Conservation (phyloP, 129 eudicot species). For the Erigeron canadensis region DNA sequence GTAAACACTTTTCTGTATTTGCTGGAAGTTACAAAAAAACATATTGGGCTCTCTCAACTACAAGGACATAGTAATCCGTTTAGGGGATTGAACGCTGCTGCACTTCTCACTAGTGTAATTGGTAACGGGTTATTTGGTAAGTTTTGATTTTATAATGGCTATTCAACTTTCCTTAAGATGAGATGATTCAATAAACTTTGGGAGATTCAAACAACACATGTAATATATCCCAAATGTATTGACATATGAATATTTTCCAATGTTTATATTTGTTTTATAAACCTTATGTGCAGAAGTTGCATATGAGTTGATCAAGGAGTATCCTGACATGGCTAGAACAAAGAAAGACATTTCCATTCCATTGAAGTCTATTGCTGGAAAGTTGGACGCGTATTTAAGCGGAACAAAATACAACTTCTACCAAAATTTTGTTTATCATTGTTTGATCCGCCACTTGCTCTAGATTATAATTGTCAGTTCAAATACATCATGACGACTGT, state of each 20-base stretch:
- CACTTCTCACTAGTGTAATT: background rate
- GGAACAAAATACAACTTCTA: constrained; percentile 17
- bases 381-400: constrained; percentile 25
- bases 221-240: too few relatives aligned
- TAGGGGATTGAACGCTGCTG: background rate
- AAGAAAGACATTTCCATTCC: constrained; percentile 3
- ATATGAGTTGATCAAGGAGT: constrained; percentile 17
- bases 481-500: too few relatives aligned
- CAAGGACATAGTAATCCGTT: background rate
- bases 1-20: background rate
- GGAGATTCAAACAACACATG: too few relatives aligned
- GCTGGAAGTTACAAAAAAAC: background rate
- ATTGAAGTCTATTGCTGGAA: constrained; percentile 27
- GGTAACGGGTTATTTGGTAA: too few relatives aligned
- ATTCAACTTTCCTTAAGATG: too few relatives aligned
- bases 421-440: constrained; percentile 17
- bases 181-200: too few relatives aligned
- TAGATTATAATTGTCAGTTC: too few relatives aligned
- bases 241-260: too few relatives aligned
- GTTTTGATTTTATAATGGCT: too few relatives aligned
- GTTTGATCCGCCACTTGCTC: constrained; percentile 20
- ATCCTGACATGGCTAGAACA: constrained; percentile 22
- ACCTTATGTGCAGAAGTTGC: constrained; percentile 21
- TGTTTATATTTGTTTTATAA: background rate
- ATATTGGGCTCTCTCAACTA: background rate